Conservation (phyloP, 768 basidiomycete species). For the Auricularia cornea region DNA sequence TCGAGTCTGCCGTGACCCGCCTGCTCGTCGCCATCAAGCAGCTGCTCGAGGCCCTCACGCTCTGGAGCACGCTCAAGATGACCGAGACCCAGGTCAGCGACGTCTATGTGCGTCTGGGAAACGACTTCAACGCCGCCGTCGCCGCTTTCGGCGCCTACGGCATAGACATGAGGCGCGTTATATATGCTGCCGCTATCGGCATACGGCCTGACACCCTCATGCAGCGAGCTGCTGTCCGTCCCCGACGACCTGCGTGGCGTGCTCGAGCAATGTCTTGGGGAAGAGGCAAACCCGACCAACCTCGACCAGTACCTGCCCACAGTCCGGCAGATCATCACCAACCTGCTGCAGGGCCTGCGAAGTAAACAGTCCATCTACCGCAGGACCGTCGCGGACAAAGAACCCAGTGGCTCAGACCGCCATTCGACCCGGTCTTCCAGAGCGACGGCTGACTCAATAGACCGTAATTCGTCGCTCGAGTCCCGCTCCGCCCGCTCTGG, state of each 20-base stretch:
- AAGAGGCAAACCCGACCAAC: slow-evolving; percentile 78
- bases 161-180: slow-evolving; percentile 89
- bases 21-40: slow-evolving; percentile 92
- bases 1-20: slow-evolving; percentile 87
- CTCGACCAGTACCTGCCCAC: slow-evolving; percentile 84
- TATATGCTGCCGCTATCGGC: too few relatives aligned
- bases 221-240: slow-evolving; percentile 77
- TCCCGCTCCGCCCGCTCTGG: slow-evolving; percentile 2
- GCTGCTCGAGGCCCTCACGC: slow-evolving; percentile 80
- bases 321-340: slow-evolving; percentile 88
- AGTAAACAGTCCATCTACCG: slow-evolving; percentile 86
- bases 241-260: slow-evolving; percentile 84
- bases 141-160: slow-evolving; percentile 77
- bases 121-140: slow-evolving; percentile 93
- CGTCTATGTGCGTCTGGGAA: slow-evolving; percentile 92
- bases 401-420: slow-evolving; percentile 41
- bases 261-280: slow-evolving; percentile 84
- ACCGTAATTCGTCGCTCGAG: not conserved
- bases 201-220: slow-evolving; percentile 1
- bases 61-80: slow-evolving; percentile 70
- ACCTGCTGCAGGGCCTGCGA: slow-evolving; percentile 87
- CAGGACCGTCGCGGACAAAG: slow-evolving; percentile 56
- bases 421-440: not conserved
- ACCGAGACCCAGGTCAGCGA: slow-evolving; percentile 84
- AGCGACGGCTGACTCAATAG: not conserved